phyloP scores from a whole-genome alignment of 768 basidiomycete species.

The Fistulinella prunicolor region DNA sequence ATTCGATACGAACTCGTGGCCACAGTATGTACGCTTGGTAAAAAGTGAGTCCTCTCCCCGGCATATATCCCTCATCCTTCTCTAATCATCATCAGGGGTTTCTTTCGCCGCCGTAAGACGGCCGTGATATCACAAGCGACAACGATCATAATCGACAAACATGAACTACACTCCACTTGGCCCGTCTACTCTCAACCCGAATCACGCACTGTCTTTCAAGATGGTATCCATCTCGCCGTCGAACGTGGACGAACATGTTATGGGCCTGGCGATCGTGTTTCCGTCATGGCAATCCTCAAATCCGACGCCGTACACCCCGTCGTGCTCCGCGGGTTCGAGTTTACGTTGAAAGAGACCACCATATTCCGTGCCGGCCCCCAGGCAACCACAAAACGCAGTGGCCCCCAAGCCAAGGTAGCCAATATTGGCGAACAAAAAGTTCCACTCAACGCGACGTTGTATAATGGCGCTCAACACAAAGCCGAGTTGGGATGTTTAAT shows the following conservation, averaged over 20 bases:
- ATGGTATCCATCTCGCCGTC: conserved; percentile 72
- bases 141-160: conserved; percentile 84
- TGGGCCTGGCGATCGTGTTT: conserved; percentile 80
- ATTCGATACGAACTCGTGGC: conserved; percentile 91
- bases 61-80: neutral
- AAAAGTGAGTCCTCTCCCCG: conserved; percentile 52
- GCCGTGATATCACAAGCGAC: conserved; percentile 64
- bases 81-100: conserved; percentile 42
- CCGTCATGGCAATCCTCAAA: conserved; percentile 67
- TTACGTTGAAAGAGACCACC: conserved; percentile 73
- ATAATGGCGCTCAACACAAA: conserved; percentile 66
- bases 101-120: conserved; percentile 78
- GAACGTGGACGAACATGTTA: conserved; percentile 77
- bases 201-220: conserved; percentile 58
- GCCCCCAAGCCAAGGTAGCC: conserved; percentile 51
- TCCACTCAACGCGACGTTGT: conserved; percentile 69
- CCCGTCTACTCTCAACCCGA: conserved; percentile 83
- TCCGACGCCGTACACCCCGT: conserved; percentile 67
- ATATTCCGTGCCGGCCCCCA: conserved; percentile 67
- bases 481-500: conserved; percentile 73
- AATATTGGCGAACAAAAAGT: conserved; percentile 70
- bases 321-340: conserved; percentile 80
- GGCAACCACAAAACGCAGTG: conserved; percentile 47
- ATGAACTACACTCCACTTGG: conserved; percentile 92
- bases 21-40: conserved; percentile 80